Base-by-base conservation (phyloP, 2,329 filamentous ascomycete species). In the Colletotrichum sansevieriae region DNA sequence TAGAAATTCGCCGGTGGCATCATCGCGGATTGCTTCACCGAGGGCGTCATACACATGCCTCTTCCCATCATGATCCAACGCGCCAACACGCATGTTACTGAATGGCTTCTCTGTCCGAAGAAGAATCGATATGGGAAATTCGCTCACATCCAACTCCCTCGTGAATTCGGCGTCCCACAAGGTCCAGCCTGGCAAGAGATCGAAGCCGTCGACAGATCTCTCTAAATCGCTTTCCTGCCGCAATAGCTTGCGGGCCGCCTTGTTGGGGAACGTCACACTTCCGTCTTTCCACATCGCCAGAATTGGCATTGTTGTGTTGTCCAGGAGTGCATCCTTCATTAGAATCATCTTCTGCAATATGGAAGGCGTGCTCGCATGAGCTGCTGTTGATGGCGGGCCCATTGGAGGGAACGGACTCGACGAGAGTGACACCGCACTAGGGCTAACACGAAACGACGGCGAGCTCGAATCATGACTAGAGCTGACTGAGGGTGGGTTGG, bases 201-300 rank as follows among this genome's bases (percentile, higher is more conserved):
- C 85, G 61, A 83, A 82, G 0, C 85, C 85, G 43, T 87, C 83
- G 3, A 77, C 75, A 2, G 78, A 77, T 0, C 77, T 76, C 7
- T 82, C 79, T 2, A 82, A 73, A 41, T 83, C 81, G 3, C 79
- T 77, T 13, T 81, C 76, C 10, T 79, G 77, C 25, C 80, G 75
- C 68, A 89, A 83, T n/a, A 91, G 77, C 4, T 80, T 77, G 12
- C 85, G 81, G 12, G 87, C 87, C 4, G 91, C 91, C 72, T 86
- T 87, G 74, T 95, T 95, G 4, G 92, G 90, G 49, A 94, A 89
- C 0, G 88, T 90, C 54, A 94, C 89, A 55, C 88, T 91, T 61
- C 91, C 88, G 72, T 95, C 92, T 75, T 90, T 91, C 92, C 92
- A 95, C 89, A 94, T 92, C 25, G 91, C 90, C 51, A 94, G 82